These are phyloP conservation scores for Pseudognaphalium luteoalbum DNA, from an alignment of 129 eudicot species.

Conservation along the genomic window DNA sequence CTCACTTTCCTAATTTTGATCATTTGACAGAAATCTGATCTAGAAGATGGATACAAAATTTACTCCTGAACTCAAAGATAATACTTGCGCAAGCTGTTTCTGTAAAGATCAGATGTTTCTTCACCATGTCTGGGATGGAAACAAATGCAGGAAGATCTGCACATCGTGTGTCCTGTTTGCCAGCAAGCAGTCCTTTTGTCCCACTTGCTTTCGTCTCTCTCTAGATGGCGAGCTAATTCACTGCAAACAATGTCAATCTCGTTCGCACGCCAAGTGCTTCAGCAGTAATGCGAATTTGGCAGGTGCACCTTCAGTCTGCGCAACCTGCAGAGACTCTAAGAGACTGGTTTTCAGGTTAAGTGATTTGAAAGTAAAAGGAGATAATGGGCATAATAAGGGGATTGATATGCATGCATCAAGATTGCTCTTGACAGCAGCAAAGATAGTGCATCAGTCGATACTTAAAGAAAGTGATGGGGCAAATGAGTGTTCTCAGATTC, in stretches of 20 bases:
- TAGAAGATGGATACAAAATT: constrained; percentile 3
- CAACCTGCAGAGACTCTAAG: constrained; percentile 3
- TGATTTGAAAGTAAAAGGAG: not conserved
- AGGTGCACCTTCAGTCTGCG: constrained; percentile 1
- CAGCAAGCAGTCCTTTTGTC: not conserved
- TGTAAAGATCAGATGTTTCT: constrained; percentile 10
- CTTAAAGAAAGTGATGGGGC: not conserved
- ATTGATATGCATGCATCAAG: constrained; percentile 7
- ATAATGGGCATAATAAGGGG: not conserved
- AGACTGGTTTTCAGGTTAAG: not conserved
- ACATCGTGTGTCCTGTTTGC: constrained; percentile 22
- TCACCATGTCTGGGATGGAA: constrained; percentile 19
- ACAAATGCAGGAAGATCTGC: constrained; percentile 3
- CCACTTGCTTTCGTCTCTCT: constrained; percentile 11
- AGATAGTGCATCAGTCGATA: not conserved
- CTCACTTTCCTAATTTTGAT: not conserved
- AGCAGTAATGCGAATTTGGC: not conserved
- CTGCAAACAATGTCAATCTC: not conserved
- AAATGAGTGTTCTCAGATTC: too few species aligned
- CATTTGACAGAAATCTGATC: not conserved
- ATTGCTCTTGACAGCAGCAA: constrained; percentile 21
- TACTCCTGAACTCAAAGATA: constrained; percentile 19
- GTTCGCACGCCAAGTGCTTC: not conserved
- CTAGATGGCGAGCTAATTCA: not conserved
- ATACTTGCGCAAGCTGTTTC: constrained; percentile 5